Evolutionary conservation across 371 early-diverging fungal species (phyloP), one percentile per base, ranked within the genome.

Genomic region (Mucor saturninus): DNA sequence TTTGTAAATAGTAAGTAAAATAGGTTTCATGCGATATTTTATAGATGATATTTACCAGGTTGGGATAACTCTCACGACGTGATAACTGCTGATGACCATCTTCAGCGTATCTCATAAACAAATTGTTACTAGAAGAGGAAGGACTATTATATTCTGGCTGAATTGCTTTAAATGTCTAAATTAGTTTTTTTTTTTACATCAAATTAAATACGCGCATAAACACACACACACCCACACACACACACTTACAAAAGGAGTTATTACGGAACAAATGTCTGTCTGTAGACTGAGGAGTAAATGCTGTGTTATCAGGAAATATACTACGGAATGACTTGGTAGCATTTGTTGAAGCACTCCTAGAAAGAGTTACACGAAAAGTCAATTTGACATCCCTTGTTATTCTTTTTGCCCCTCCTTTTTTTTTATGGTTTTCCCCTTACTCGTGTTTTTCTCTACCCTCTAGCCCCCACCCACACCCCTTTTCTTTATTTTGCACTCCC

Each of bases 61-160:
- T 73, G n/a, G 77, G 77, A 46, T 68, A 73, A 30, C 77, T 76
- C 57, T 76, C 77, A 52, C 77, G 71, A 39, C 77, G 62, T 5
- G 65, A 63, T 32, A 76, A 54, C 14, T 61, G 62, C 42, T 64
- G 54, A 48, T 62, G 65, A n/a, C 52, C 52, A 21, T 68, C 57
- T 31, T 58, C n/a, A 54, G 26, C 26, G 13, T 50, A 37, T 35
- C 46, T 48, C 60, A 65, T 54, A 42, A 56, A 56, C 32, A 48
- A 30, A 6, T 51, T 50, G 21, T 37, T 50, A 42, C 26, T 54
- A 5, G 31, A 21, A 21, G 46, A 21, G 8, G 46, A 35, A 35
- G 35, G 54, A 21, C 21, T 56, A 43, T 39, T 42, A 30, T 60
- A 42, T 4, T 61, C 51, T 43, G 42, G 61, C 14, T 48, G 59